Evolutionary conservation across 805 yeast genomes (phyloP).

Genomic region (Jamesozyma jinghongensis): DNA sequence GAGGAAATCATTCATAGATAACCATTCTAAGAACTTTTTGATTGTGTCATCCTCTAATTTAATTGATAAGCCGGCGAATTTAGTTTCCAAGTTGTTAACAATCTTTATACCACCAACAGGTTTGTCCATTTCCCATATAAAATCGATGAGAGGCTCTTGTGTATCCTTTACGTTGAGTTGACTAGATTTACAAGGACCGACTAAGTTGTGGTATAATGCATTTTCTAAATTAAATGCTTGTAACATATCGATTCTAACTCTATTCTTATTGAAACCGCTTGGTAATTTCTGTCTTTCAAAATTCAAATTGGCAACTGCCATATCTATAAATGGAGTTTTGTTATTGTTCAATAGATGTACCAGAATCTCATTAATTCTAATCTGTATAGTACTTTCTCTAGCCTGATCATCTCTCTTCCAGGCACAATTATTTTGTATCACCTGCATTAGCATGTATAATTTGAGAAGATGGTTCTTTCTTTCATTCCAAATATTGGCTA

Average conservation of each 20-base stretch:
- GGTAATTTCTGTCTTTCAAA: constrained; percentile 54
- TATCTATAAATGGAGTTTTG: constrained; percentile 57
- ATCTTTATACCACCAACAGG: constrained; percentile 91
- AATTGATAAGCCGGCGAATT: constrained; percentile 56
- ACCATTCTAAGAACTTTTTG: constrained; percentile 50
- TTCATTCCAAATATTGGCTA: constrained; percentile 33
- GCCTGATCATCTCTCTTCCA: constrained; percentile 20
- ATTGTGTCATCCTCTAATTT: constrained; percentile 69
- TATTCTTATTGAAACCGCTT: constrained; percentile 60
- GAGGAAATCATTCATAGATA: constrained; percentile 25
- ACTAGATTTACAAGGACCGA: constrained; percentile 39
- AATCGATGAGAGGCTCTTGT: constrained; percentile 31
- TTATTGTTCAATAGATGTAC: constrained; percentile 58
- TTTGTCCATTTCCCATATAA: constrained; percentile 69
- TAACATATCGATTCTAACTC: constrained; percentile 48
- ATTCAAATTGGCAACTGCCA: constrained; percentile 52
- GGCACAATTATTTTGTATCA: constrained; percentile 31
- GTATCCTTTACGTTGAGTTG: constrained; percentile 5
- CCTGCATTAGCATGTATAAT: constrained; percentile 38
- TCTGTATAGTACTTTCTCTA: constrained; percentile 37
- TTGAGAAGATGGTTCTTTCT: constrained; percentile 33
- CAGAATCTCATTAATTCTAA: constrained; percentile 59
- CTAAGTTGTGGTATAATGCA: constrained; percentile 59
- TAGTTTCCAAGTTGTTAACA: constrained; percentile 52
- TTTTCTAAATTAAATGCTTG: constrained; percentile 60